These are phyloP conservation scores for Ziziphus jujuba DNA, from an alignment of 306 rosid species.

Conservation along the genomic window DNA sequence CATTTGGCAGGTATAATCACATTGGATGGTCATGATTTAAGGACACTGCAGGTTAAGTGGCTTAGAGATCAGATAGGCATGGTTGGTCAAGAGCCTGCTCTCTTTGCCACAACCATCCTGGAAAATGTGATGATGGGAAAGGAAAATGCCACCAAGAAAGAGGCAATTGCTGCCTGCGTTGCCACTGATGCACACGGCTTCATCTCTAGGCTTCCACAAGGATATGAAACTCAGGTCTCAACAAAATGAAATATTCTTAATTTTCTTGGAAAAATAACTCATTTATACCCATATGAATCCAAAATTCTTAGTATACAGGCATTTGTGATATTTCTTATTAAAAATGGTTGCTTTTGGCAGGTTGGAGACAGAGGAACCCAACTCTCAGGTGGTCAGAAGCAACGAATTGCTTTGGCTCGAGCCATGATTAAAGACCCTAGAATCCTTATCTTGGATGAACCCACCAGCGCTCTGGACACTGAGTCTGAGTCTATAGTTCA, in stretches of 20 bases:
- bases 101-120: constrained; percentile 71
- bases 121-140: constrained; percentile 94
- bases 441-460: constrained; percentile 82
- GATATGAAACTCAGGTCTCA: constrained; percentile 80
- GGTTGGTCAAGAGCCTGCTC: constrained; percentile 91
- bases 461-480: constrained; percentile 92
- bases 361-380: constrained; percentile 82
- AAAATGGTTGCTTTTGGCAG: constrained; percentile 38
- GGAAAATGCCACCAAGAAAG: constrained; percentile 70
- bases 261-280: not conserved
- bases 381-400: constrained; percentile 96
- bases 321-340: constrained; percentile 3
- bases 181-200: constrained; percentile 80
- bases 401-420: constrained; percentile 82
- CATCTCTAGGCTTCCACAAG: constrained; percentile 70
- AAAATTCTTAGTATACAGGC: not conserved
- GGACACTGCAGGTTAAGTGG: constrained; percentile 77
- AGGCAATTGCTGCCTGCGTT: constrained; percentile 77
- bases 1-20: constrained; percentile 60
- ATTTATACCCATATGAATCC: not conserved
- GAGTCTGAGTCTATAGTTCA: constrained; percentile 77
- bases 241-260: not conserved
- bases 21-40: constrained; percentile 78
- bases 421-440: constrained; percentile 85
- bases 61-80: constrained; percentile 84